phyloP scores from a whole-genome alignment of 2,329 filamentous ascomycete species.

The Colletotrichum siamense region DNA sequence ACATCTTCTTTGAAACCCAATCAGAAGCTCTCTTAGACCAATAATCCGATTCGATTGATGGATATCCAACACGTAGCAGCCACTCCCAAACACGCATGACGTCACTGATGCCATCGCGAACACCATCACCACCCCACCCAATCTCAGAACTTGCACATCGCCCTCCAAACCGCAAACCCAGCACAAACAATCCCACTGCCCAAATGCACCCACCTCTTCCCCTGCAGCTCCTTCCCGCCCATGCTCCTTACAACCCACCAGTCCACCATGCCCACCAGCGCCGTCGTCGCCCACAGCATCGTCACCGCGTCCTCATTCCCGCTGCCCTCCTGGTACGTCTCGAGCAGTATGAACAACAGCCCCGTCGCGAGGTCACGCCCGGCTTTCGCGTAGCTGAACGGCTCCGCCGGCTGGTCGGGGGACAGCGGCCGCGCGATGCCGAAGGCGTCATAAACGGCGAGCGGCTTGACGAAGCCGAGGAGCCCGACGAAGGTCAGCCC shows the following conservation, averaged over 20 bases:
- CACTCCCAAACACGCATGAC: not conserved
- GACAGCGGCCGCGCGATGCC: not conserved
- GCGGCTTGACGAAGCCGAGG: slow-evolving; percentile 19
- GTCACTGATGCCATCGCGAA: not conserved
- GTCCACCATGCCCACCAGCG: not conserved
- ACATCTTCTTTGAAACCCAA: fast-evolving
- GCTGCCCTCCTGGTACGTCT: slow-evolving; percentile 17
- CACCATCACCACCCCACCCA: not conserved
- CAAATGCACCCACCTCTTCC: not conserved
- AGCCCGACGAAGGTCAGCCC: slow-evolving; percentile 26
- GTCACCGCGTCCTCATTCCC: slow-evolving; percentile 21
- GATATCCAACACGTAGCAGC: not conserved
- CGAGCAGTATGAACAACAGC: slow-evolving; percentile 11
- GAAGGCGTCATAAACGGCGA: slow-evolving; percentile 12
- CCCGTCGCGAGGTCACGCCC: not conserved
- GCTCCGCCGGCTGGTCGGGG: not conserved
- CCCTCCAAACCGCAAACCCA: not conserved
- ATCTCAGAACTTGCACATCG: not conserved
- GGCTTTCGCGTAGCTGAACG: slow-evolving; percentile 13
- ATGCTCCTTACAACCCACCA: slow-evolving; percentile 4
- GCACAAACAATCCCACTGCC: not conserved
- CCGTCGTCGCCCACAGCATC: slow-evolving; percentile 4
- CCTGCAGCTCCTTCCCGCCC: not conserved
- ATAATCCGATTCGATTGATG: not conserved
- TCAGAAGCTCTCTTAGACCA: fast-evolving